Evolutionary conservation across 768 basidiomycete species (phyloP).

Genomic region (Russula sp.): DNA sequence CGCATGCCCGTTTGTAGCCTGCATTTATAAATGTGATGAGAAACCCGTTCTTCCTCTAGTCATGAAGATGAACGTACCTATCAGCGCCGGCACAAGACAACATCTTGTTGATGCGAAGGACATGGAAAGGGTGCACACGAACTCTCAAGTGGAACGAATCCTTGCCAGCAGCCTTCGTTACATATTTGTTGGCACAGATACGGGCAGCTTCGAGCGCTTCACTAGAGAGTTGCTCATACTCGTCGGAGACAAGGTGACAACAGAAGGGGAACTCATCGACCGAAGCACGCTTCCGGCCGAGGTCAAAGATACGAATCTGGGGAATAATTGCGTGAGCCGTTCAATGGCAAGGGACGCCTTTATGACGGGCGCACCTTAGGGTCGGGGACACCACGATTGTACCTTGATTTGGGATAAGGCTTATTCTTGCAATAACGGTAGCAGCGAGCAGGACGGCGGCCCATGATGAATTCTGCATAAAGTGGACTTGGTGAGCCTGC

Average conservation of each 20-base stretch:
- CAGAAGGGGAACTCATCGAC: conserved; percentile 99
- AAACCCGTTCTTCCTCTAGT: not conserved
- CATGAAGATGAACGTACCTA: conserved; percentile 49
- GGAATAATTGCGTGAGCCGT: not conserved
- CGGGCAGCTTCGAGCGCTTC: conserved; percentile 97
- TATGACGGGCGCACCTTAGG: conserved; percentile 58
- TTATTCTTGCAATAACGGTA: conserved; percentile 99
- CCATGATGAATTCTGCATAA: conserved; percentile 45
- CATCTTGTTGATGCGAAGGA: conserved; percentile 99
- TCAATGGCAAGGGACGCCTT: not conserved
- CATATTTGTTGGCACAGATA: conserved; percentile 99
- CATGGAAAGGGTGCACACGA: conserved; percentile 97
- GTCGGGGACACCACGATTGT: conserved; percentile 99
- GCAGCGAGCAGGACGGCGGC: conserved; percentile 96
- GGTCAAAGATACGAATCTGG: conserved; percentile 93
- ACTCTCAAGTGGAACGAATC: conserved; percentile 98
- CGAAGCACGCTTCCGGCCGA: conserved; percentile 90
- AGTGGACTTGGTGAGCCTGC: not conserved
- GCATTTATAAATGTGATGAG: not conserved
- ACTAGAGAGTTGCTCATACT: conserved; percentile 93
- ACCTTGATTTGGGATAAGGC: conserved; percentile 91
- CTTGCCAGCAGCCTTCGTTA: conserved; percentile 96
- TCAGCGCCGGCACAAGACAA: conserved; percentile 98
- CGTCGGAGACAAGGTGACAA: conserved; percentile 93
- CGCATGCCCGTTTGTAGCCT: conserved; percentile 97